Base-by-base conservation (phyloP, 768 basidiomycete genomes). In the Rhodotorula kratochvilovae region DNA sequence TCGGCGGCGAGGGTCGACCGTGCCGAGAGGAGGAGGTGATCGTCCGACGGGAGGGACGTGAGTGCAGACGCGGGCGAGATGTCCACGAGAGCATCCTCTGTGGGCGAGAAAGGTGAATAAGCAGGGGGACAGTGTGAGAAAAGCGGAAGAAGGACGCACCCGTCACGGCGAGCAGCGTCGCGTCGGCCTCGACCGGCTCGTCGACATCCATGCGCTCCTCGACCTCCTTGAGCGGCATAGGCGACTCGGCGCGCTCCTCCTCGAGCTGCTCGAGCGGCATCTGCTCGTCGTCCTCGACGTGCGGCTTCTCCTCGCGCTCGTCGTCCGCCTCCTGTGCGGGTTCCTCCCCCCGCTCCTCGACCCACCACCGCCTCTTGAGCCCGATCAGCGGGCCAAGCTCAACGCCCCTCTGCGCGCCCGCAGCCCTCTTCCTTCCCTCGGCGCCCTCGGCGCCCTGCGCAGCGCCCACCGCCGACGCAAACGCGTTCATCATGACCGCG, bases 321-420 rank as follows among this genome's bases (percentile, higher is more conserved):
- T 48, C 63, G 19, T 5, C 2, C 12, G 10, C 63, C 12, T 64
- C 60, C 16, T 58, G 36, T 17, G 67, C 68, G n/a, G 55, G 56
- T 7, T 8, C 15, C 45, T 19, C 19, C 45, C 12, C 23, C 48
- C 23, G 23, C 63, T 15, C 42, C 35, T 56, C 12, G 27, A 73
- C 72, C 23, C 66, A n/a, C 74, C 74, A 75, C 6, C 74, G 66
- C 15, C 74, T n/a, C 59, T 75, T 68, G 42, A 72, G n/a, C 4
- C 74, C 74, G 23, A 75, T 48, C 33, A 70, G 23, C 27, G 62
- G 57, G 21, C 74, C 74, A 0, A 70, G 29, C 11, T 75, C 74
- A 55, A 62, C 45, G 31, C 48, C 39, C 27, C 58, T 21, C 39
- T 16, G n/a, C 25, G 29, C 42, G 39, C 45, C 19, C 7, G 21